phyloP scores from a whole-genome alignment of 2,329 filamentous ascomycete genomes.

The Nigrospora osmanthi region DNA sequence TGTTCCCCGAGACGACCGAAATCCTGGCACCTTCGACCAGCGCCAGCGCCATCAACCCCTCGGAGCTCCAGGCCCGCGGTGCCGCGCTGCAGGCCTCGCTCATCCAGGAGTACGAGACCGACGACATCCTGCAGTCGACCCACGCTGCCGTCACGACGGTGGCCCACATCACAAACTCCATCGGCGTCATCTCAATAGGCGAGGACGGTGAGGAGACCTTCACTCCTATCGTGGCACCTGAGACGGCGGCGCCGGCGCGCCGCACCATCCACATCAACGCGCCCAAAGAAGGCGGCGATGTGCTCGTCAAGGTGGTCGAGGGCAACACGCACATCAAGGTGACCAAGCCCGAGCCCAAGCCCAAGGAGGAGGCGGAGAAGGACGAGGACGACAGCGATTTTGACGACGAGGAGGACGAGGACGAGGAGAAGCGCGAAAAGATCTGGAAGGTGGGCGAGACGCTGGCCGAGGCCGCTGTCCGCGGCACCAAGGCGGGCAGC shows the following conservation, averaged over 20 bases:
- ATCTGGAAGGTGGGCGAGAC: slow-evolving; percentile 81
- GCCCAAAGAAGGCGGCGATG: slow-evolving; percentile 75
- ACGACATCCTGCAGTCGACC: slow-evolving; percentile 92
- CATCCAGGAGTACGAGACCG: slow-evolving; percentile 87
- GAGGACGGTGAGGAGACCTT: slow-evolving; percentile 61
- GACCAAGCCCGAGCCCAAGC: slow-evolving; percentile 75
- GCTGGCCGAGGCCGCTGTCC: slow-evolving; percentile 80
- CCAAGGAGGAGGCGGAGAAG: slow-evolving; percentile 46
- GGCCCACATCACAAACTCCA: slow-evolving; percentile 79
- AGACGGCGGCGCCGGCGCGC: slow-evolving; percentile 86
- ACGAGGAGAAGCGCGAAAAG: slow-evolving; percentile 86
- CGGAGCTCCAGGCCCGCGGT: slow-evolving; percentile 79
- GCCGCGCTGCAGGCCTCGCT: slow-evolving; percentile 93
- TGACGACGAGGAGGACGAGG: slow-evolving; percentile 63
- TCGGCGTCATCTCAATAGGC: slow-evolving; percentile 65
- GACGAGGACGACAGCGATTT: slow-evolving; percentile 62
- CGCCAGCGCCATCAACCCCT: slow-evolving; percentile 78
- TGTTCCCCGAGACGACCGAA: slow-evolving; percentile 74
- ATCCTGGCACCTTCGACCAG: slow-evolving; percentile 80
- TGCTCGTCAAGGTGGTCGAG: slow-evolving; percentile 83
- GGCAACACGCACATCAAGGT: slow-evolving; percentile 88
- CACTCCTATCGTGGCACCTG: slow-evolving; percentile 70
- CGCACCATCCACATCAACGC: slow-evolving; percentile 72
- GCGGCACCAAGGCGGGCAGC: slow-evolving; percentile 74
- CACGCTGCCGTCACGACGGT: slow-evolving; percentile 93